These are phyloP conservation scores for Onygenales sp. DNA, from an alignment of 2,329 filamentous ascomycete species.

Conservation along the genomic window DNA sequence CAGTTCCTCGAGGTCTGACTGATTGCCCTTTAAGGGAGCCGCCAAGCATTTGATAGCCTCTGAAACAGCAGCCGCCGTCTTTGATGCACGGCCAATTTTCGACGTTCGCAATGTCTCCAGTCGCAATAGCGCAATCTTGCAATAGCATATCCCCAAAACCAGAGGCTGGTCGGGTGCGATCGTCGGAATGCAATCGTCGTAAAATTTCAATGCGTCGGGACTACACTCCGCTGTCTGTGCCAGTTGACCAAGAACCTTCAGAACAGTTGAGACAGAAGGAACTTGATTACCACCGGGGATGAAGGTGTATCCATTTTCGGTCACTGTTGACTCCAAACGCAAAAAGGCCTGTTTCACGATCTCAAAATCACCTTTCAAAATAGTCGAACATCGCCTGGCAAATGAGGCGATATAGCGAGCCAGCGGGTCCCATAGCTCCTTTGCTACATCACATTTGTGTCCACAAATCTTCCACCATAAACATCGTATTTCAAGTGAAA, in stretches of 20 bases:
- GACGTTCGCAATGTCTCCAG: constrained; percentile 23
- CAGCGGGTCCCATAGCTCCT: constrained; percentile 36
- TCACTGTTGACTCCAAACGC: constrained; percentile 23
- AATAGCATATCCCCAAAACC: constrained; percentile 26
- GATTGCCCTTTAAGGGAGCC: constrained; percentile 29
- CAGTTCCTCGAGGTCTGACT: constrained; percentile 34
- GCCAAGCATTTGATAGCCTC: constrained; percentile 27
- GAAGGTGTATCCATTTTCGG: constrained; percentile 19
- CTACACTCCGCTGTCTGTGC: constrained; percentile 31
- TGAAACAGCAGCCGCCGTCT: constrained; percentile 18
- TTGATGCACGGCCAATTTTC: constrained; percentile 12
- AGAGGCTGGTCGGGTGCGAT: constrained; percentile 24
- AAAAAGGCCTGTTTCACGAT: constrained; percentile 26
- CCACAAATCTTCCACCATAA: constrained; percentile 34
- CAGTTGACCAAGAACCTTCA: constrained; percentile 28
- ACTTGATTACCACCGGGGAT: constrained; percentile 14
- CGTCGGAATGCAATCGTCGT: constrained; percentile 21
- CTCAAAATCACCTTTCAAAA: constrained; percentile 29
- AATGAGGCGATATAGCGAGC: constrained; percentile 30
- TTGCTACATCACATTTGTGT: constrained; percentile 31
- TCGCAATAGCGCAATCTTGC: constrained; percentile 29
- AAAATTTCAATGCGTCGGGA: constrained; percentile 29
- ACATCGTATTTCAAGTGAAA: constrained; percentile 31
- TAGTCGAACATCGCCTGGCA: constrained; percentile 21
- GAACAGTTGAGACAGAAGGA: constrained; percentile 22